phyloP scores from a whole-genome alignment of 345 rosid species.

The Salix exigua region DNA sequence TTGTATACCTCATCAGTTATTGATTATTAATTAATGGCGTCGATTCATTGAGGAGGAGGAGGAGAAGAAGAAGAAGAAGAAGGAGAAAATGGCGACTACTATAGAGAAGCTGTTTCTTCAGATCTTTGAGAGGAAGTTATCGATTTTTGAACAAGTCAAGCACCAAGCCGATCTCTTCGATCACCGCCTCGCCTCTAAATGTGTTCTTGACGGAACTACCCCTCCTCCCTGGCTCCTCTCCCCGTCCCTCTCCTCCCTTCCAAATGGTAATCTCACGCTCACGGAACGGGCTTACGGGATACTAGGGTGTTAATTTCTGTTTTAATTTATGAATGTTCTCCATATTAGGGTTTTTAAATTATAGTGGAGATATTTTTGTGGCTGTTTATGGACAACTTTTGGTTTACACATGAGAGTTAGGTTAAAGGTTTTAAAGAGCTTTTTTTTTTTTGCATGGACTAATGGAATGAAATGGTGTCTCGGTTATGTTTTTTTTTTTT shows the following conservation, averaged over 20 bases:
- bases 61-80: background rate
- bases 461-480: background rate
- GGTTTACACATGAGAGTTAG: background rate
- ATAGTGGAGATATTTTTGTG: no score
- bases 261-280: slow-evolving; percentile 30
- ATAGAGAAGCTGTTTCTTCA: slow-evolving; percentile 58
- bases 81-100: slow-evolving; percentile 11
- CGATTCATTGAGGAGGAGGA: background rate
- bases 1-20: background rate
- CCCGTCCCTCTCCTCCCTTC: slow-evolving; percentile 21
- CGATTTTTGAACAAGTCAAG: slow-evolving; percentile 52
- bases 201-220: slow-evolving; percentile 56
- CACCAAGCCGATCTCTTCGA: slow-evolving; percentile 63
- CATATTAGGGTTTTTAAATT: background rate
- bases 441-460: no score
- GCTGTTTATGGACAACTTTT: background rate
- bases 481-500: background rate
- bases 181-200: slow-evolving; percentile 62
- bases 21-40: background rate
- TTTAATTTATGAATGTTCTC: background rate
- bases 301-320: background rate
- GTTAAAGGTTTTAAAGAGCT: background rate
- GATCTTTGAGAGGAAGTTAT: slow-evolving; percentile 66
- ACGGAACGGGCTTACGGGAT: background rate
- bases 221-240: slow-evolving; percentile 77